Evolutionary conservation across 2,329 filamentous ascomycete genomes (phyloP), one percentile per base, ranked within the genome.

Genomic region (Trichoderma aggressivum): DNA sequence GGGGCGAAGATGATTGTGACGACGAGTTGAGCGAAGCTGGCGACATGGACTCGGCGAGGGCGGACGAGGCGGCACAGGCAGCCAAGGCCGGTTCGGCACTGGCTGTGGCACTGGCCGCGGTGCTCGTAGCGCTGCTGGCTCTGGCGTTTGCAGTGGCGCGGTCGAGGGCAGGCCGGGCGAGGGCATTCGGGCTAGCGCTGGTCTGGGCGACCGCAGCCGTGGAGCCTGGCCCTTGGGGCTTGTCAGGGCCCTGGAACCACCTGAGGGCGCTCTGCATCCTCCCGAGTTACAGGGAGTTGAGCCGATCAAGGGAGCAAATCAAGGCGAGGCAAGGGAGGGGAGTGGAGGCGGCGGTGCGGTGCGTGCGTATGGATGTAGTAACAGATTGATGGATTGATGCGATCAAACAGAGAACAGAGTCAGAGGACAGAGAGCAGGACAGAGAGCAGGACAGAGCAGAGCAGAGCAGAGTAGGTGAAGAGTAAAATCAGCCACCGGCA

Each of bases 1-100:
- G 79, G 74, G 79, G 79, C 75, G 80, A 80, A 71, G 79, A 77
- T 72, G 78, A 79, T 74, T 78, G 79, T 74, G 79, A 79, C 72
- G 74, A 72, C 43, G 79, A 80, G 74, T 76, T 77, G 74, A 80
- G 76, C 70, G 79, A 79, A 74, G 65, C 47, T 69, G 78, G 78
- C 74, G 79, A 80, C 56, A 59, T 59, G 28, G 56, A 59, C 75
- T 79, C 78, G 75, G 78, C 75, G 73, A 74, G 74, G 74, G 71
- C 43, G 43, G 67, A 47, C 67, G 62, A 66, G 71, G 67, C 62
- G 61, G 64, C 56, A 64, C 65, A 70, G 72, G 73, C 74, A 74
- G 73, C 72, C 72, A 66, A 56, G 50, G 72, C 47, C 66, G 66
- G 70, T 62, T 70, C 66, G 73, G 58, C 58, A 64, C 34, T 64